These are phyloP conservation scores for Alectoria sarmentosa DNA, from an alignment of 495 filamentous ascomycete genomes.

Conservation along the genomic window DNA sequence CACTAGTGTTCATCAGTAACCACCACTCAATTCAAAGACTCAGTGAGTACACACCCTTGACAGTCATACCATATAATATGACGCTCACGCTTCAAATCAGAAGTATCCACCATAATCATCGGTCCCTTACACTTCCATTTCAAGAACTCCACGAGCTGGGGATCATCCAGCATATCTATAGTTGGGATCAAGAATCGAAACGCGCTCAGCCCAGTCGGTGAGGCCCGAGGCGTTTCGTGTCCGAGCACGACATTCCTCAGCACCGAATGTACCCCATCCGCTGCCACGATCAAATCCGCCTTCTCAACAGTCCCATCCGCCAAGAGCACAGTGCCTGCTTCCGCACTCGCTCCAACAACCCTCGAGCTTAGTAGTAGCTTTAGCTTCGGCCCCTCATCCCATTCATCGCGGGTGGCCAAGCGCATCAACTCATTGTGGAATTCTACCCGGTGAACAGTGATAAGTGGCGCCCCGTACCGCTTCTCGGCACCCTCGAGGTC, in stretches of 20 bases:
- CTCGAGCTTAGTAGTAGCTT: conserved; percentile 26
- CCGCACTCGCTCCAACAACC: conserved; percentile 27
- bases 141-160: conserved; percentile 21
- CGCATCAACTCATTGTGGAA: conserved; percentile 40
- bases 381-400: conserved; percentile 25
- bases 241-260: conserved; percentile 28
- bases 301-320: conserved; percentile 29
- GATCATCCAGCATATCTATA: conserved; percentile 28
- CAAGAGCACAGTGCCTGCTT: conserved; percentile 34
- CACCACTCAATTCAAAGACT: conserved; percentile 6
- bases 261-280: conserved; percentile 44
- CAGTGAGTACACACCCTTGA: conserved; percentile 23
- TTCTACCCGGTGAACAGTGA: conserved; percentile 46
- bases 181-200: conserved; percentile 37
- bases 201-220: conserved; percentile 18
- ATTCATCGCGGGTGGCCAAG: conserved; percentile 27
- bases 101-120: conserved; percentile 22
- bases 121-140: conserved; percentile 19
- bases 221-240: conserved; percentile 15
- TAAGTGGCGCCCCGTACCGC: conserved; percentile 20
- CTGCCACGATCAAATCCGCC: conserved; percentile 42
- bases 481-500: conserved; percentile 20
- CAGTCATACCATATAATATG: conserved; percentile 35
- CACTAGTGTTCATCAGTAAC: neutral
- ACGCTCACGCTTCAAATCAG: conserved; percentile 17